Percentiles rank a stretch among this genome's conserved stretches.
Evolutionary conservation across 225 moss, liverwort and hornwort genomes (phyloP).

Genomic region (Physcomitrium patens): DNA sequence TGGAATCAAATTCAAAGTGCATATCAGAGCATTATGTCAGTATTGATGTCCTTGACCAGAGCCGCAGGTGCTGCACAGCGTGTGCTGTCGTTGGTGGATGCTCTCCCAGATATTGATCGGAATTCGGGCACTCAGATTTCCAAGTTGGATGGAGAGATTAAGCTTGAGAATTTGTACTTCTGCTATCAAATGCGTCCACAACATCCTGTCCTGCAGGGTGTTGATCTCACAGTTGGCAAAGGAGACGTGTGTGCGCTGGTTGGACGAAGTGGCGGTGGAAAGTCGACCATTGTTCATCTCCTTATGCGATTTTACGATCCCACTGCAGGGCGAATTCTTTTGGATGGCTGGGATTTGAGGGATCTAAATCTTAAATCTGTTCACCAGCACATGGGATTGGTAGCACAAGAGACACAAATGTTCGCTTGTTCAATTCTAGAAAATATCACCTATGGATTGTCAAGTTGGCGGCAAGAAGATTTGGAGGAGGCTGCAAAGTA

Average conservation of each 20-base stretch:
- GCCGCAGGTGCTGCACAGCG: conserved; percentile 99
- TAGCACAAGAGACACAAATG: conserved; percentile 99
- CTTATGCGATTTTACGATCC: conserved; percentile 99
- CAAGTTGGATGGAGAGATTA: conserved; percentile 78
- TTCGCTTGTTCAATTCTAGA: conserved; percentile 98
- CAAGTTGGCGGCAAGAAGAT: conserved; percentile 62
- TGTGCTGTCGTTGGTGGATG: conserved; percentile 94
- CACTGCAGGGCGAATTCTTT: conserved; percentile 67
- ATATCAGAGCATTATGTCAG: conserved; percentile 99
- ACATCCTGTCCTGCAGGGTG: conserved; percentile 83
- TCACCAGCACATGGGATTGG: conserved; percentile 97
- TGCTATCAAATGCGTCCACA: conserved; percentile 97
- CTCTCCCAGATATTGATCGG: conserved; percentile 96
- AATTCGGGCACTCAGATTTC: conserved; percentile 86
- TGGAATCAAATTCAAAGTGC: conserved; percentile 98
- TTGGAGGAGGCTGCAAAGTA: conserved; percentile 86
- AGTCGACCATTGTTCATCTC: conserved; percentile 97
- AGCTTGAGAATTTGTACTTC: conserved; percentile 77
- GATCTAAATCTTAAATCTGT: conserved; percentile 90
- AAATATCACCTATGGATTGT: conserved; percentile 93
- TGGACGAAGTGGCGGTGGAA: conserved; percentile 96
- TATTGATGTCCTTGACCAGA: conserved; percentile 95
- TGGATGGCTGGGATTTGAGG: conserved; percentile 92
- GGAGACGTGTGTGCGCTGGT: conserved; percentile 96
- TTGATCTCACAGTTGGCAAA: conserved; percentile 72